Base-by-base conservation (phyloP, 2,329 filamentous ascomycete species). In the Fusarium secorum region DNA sequence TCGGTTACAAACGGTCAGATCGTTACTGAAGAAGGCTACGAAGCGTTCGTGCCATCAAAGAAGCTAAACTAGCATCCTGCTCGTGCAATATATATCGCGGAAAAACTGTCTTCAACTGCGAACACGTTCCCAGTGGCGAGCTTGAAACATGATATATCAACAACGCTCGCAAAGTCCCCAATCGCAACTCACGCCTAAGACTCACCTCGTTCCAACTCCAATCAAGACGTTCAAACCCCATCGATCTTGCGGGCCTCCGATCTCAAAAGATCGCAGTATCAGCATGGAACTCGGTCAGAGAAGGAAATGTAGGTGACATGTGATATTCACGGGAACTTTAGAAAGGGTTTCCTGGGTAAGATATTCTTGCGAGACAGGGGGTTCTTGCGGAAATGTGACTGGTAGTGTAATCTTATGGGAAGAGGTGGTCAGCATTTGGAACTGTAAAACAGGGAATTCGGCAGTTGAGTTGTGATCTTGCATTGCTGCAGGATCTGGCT, bases 291-390 rank as follows among this genome's bases (percentile, higher is more conserved):
- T 44, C 38, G 52, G 58, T 39, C 32, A 49, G 24, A 32, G 35
- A 35, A 51, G 30, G 30, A 7, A 1, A 4, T 17, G 52, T 42
- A 68, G 53, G 46, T 63, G 68, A 70, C 56, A 70, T 67, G 32
- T 70, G 66, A 70, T 45, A 48, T 63, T 28, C 32, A 20, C 36
- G 24, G 33, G 51, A 35, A 32, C 32, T 11, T 22, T 44, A 36
- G 39, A 64, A 68, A 57, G 64, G 68, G 58, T 65, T 48, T 53
- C 68, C 68, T 41, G 55, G 64, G 22, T 26, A 44, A 44, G 66
- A 28, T 35, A 48, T 53, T 44, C 26, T 58, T 54, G 45, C 42
- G 53, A 66, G 24, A 24, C 55, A 64, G 49, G 48, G 53, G 46
- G 33, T 45, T 32, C 10, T n/a, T n/a, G n/a, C n/a, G n/a, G n/a